These are phyloP conservation scores for Penicillium rolfsii DNA, from an alignment of 2,329 filamentous ascomycete genomes.

Conservation along the genomic window DNA sequence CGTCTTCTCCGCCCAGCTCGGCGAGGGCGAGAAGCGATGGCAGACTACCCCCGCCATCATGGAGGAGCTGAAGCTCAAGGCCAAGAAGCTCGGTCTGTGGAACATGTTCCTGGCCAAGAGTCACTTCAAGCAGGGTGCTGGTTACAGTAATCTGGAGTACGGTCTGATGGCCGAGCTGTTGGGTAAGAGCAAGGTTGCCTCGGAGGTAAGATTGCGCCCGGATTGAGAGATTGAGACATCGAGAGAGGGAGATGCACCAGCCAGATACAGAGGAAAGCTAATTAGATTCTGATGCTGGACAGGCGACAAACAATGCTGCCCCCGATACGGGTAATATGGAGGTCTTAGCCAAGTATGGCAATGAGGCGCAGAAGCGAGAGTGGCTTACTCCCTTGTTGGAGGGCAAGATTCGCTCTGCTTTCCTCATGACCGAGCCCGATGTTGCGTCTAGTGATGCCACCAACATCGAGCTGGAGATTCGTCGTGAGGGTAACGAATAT, in stretches of 20 bases:
- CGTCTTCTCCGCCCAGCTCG: conserved; percentile 78
- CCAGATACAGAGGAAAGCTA: neutral
- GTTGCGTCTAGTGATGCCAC: conserved; percentile 88
- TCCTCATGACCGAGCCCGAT: conserved; percentile 92
- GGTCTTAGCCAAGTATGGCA: conserved; percentile 88
- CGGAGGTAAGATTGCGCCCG: conserved; percentile 57
- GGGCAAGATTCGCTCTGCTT: conserved; percentile 84
- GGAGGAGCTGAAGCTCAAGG: conserved; percentile 86
- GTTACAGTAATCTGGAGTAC: conserved; percentile 94
- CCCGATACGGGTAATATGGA: conserved; percentile 97
- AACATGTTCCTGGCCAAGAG: conserved; percentile 97
- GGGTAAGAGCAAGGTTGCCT: conserved; percentile 80
- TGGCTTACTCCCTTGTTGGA: conserved; percentile 83
- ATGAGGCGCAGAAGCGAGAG: conserved; percentile 77
- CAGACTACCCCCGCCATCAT: conserved; percentile 76
- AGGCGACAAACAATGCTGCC: conserved; percentile 84
- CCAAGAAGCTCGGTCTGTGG: conserved; percentile 84
- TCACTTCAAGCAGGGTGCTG: conserved; percentile 93
- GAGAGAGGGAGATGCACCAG: neutral
- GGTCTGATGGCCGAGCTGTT: conserved; percentile 96
- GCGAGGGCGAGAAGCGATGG: conserved; percentile 77
- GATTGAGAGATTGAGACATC: neutral
- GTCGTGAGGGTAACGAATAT: conserved; percentile 81
- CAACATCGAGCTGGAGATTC: conserved; percentile 86
- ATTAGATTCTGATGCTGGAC: neutral